Percentiles rank a stretch among this genome's conserved stretches.
Evolutionary conservation across 768 basidiomycete species (phyloP).

Genomic region (Obba rivulosa): DNA sequence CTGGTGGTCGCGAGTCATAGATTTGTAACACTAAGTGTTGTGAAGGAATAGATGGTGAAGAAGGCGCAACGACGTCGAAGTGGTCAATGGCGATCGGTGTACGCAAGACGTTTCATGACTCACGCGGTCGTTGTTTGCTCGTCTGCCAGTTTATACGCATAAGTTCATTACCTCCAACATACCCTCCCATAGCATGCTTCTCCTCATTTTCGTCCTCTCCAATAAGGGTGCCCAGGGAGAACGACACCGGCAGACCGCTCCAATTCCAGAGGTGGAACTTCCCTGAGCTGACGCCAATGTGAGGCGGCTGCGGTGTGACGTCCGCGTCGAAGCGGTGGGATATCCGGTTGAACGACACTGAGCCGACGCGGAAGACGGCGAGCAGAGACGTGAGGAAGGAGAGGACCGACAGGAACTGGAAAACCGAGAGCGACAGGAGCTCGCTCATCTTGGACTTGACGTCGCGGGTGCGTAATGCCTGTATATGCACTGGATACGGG

Average conservation of each 20-base stretch:
- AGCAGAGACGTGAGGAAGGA: conserved; percentile 17
- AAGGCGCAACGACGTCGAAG: background rate
- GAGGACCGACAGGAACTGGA: conserved; percentile 18
- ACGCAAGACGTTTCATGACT: background rate
- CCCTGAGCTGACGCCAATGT: conserved; percentile 10
- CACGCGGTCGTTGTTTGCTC: conserved; percentile 13
- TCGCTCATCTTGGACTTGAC: conserved; percentile 13
- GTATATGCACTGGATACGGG: background rate
- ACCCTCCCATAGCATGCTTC: conserved; percentile 4
- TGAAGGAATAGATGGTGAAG: background rate
- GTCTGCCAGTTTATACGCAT: conserved; percentile 24
- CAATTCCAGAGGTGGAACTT: conserved; percentile 20
- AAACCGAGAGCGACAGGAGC: conserved; percentile 15
- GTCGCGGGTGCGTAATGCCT: background rate
- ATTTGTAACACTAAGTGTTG: conserved; percentile 11
- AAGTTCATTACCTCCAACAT: conserved; percentile 20
- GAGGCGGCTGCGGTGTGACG: conserved; percentile 6
- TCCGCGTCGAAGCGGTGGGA: conserved; percentile 13
- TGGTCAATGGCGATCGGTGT: background rate
- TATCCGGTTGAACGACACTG: conserved; percentile 21
- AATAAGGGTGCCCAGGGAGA: conserved; percentile 21
- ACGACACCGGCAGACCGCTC: conserved; percentile 19
- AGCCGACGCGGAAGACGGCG: conserved; percentile 18
- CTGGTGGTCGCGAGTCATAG: conserved; percentile 20
- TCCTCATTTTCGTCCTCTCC: conserved; percentile 15